Conservation (phyloP, 306 rosid species). For the Dalbergia oliveri region DNA sequence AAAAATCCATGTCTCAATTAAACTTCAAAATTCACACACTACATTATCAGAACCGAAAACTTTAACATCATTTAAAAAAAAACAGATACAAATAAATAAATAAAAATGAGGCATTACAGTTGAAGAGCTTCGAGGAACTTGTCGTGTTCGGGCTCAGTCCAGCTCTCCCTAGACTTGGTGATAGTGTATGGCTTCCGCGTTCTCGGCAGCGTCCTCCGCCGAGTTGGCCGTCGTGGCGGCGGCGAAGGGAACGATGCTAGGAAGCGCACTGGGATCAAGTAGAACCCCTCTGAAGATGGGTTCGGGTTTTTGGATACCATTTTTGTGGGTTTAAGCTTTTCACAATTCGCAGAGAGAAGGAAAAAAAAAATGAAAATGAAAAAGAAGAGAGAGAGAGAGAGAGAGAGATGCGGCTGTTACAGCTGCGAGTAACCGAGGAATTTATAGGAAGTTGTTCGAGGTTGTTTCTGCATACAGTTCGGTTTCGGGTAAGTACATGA, state of each 20-base stretch:
- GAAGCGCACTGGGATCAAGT: constrained; percentile 66
- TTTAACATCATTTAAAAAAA: too few relatives aligned
- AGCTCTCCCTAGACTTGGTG: constrained; percentile 97
- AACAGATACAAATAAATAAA: too few relatives aligned
- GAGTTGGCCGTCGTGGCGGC: constrained; percentile 42
- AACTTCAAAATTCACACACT: constrained; percentile 29
- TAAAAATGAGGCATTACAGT: constrained; percentile 58
- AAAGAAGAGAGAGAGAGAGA: not conserved
- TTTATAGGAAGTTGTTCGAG: not conserved
- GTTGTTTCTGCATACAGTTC: not conserved
- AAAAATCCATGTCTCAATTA: constrained; percentile 3
- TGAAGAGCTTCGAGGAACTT: constrained; percentile 98
- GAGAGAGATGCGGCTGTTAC: constrained; percentile 34
- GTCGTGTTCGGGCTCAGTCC: constrained; percentile 98
- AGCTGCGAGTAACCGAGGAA: constrained; percentile 8
- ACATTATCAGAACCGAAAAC: not conserved
- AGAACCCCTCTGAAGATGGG: constrained; percentile 66
- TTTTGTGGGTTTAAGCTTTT: constrained; percentile 32
- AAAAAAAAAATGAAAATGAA: not conserved
- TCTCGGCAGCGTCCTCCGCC: constrained; percentile 73
- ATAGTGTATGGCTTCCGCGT: constrained; percentile 92
- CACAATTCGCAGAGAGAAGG: not conserved
- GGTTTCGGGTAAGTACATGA: not conserved
- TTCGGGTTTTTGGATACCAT: constrained; percentile 79
- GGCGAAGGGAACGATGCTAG: constrained; percentile 69